Conservation (phyloP, 352 stramenopile species). For the Vaucheria bursata region DNA sequence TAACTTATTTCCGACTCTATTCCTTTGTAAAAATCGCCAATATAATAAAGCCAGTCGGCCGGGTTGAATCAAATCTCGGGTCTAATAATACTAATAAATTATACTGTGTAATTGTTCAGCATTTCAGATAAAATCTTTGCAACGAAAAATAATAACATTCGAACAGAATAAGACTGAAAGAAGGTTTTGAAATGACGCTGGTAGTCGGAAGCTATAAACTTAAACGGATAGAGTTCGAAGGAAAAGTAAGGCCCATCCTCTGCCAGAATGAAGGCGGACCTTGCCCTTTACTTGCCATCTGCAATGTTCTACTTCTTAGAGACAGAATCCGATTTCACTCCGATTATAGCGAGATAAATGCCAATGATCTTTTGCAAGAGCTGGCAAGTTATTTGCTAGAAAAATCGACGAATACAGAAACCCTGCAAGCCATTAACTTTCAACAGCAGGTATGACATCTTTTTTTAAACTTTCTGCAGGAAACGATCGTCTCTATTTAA, state of each 20-base stretch:
- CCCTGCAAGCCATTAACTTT: background rate
- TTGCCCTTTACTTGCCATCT: slow-evolving; percentile 89
- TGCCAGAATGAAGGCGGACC: slow-evolving; percentile 96
- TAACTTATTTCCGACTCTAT: too few relatives aligned
- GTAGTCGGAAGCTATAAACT: slow-evolving; percentile 38
- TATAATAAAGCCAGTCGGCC: too few relatives aligned
- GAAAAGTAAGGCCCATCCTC: slow-evolving; percentile 60
- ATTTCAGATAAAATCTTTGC: too few relatives aligned
- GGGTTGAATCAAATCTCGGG: too few relatives aligned
- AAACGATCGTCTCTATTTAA: too few relatives aligned
- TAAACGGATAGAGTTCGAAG: slow-evolving; percentile 34
- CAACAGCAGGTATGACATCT: slow-evolving; percentile 14
- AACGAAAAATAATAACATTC: too few relatives aligned
- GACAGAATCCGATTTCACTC: slow-evolving; percentile 70
- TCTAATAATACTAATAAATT: too few relatives aligned
- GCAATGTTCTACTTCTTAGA: slow-evolving; percentile 86
- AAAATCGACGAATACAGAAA: background rate
- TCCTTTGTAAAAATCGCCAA: too few relatives aligned
- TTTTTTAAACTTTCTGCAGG: too few relatives aligned
- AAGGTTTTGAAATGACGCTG: too few relatives aligned
- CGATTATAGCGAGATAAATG: slow-evolving; percentile 62
- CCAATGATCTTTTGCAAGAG: slow-evolving; percentile 76
- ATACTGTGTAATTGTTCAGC: too few relatives aligned
- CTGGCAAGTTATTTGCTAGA: slow-evolving; percentile 73
- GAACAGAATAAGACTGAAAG: too few relatives aligned